A percentile compares a stretch with the other conserved stretches of the same genome.
Evolutionary conservation across 192 early-diverging fungal genomes (phyloP).

Genomic region (Martensiomyces pterosporus): DNA sequence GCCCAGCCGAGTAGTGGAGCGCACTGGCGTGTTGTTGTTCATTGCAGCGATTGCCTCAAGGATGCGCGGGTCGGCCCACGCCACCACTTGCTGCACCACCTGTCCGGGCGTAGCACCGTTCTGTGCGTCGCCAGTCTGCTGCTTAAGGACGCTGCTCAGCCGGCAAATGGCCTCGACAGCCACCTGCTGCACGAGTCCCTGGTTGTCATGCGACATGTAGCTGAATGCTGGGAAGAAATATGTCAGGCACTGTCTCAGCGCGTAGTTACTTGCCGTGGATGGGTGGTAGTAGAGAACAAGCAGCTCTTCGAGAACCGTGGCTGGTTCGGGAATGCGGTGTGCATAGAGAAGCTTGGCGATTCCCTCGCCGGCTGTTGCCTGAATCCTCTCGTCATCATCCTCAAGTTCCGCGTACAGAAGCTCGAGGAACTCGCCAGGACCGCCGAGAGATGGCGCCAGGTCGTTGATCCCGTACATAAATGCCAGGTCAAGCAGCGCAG

Average conservation of each 20-base stretch:
- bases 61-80: conserved; percentile 76
- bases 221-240: conserved; percentile 87
- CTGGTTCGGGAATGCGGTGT: conserved; percentile 47
- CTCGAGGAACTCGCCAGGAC: conserved; percentile 44
- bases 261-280: conserved; percentile 58
- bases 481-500: conserved; percentile 55
- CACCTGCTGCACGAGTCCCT: conserved; percentile 61
- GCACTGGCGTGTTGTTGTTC: conserved; percentile 6
- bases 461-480: conserved; percentile 49
- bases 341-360: conserved; percentile 67
- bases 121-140: conserved; percentile 24
- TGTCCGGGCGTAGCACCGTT: conserved; percentile 42
- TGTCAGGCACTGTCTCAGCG: conserved; percentile 77
- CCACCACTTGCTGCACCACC: conserved; percentile 68
- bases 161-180: conserved; percentile 31
- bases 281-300: conserved; percentile 83
- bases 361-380: conserved; percentile 74
- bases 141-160: conserved; percentile 35
- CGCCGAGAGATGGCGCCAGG: conserved; percentile 41
- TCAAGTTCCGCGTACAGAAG: conserved; percentile 57
- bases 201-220: conserved; percentile 71
- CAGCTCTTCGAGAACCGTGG: conserved; percentile 59
- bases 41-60: conserved; percentile 47
- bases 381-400: conserved; percentile 53
- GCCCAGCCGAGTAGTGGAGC: conserved; percentile 23